Evolutionary conservation across 129 eudicot species (phyloP).

Genomic region (Logfia minima): DNA sequence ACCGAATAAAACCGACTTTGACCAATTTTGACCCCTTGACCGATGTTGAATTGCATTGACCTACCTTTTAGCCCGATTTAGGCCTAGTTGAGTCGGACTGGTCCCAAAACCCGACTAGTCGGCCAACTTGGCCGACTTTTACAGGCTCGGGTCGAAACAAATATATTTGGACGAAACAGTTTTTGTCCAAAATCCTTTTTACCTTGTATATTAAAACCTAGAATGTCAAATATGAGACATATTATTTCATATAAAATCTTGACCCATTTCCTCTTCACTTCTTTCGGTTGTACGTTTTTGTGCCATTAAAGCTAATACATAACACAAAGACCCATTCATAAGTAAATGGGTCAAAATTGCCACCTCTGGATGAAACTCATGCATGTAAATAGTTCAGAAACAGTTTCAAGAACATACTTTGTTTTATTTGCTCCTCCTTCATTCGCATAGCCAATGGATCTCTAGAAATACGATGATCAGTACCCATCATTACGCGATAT

Average conservation of each 20-base stretch:
- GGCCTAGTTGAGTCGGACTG: no score
- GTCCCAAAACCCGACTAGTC: no score
- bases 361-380: background rate
- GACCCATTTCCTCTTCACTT: background rate
- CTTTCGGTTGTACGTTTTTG: background rate
- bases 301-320: background rate
- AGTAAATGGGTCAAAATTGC: constrained; percentile 1
- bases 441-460: constrained; percentile 97
- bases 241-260: background rate
- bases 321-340: background rate
- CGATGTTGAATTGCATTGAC: no score
- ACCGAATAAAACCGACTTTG: no score
- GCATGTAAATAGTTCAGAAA: background rate
- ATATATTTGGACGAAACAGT: background rate
- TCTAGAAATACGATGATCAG: constrained; percentile 72
- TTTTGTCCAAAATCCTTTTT: background rate
- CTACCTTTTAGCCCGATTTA: no score
- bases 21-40: no score
- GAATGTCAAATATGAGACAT: background rate
- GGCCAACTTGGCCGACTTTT: no score
- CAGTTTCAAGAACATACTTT: constrained; percentile 51
- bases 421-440: constrained; percentile 87
- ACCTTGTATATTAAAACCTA: background rate
- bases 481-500: constrained; percentile 96
- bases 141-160: background rate